Evolutionary conservation across 805 yeast genomes (phyloP).

Genomic region (Lipomyces sp.): DNA sequence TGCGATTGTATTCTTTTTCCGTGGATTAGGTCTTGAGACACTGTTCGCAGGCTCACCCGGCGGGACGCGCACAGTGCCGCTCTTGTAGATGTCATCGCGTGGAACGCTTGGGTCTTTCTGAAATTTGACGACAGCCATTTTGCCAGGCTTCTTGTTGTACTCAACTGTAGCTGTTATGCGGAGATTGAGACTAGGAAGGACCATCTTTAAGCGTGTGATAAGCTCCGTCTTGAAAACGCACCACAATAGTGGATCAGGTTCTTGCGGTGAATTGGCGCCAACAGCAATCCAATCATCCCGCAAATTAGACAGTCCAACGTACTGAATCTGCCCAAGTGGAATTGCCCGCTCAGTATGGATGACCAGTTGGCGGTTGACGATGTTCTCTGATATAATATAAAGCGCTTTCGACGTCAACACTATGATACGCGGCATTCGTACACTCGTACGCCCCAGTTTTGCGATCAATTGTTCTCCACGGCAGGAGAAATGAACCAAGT

Average conservation of each 20-base stretch:
- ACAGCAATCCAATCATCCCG: slow-evolving; percentile 95
- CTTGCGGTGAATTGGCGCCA: slow-evolving; percentile 54
- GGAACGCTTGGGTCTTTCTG: slow-evolving; percentile 69
- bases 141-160: slow-evolving; percentile 91
- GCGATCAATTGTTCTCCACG: slow-evolving; percentile 81
- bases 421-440: slow-evolving; percentile 72
- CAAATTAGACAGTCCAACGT: slow-evolving; percentile 68
- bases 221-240: slow-evolving; percentile 89
- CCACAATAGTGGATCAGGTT: slow-evolving; percentile 81
- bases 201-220: slow-evolving; percentile 68
- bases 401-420: slow-evolving; percentile 67
- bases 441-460: slow-evolving; percentile 91
- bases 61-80: slow-evolving; percentile 81
- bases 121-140: slow-evolving; percentile 72
- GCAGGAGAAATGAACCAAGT: slow-evolving; percentile 72
- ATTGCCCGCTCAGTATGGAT: slow-evolving; percentile 68
- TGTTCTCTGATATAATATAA: slow-evolving; percentile 72
- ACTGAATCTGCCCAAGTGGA: slow-evolving; percentile 61
- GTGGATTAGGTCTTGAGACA: slow-evolving; percentile 75
- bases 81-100: slow-evolving; percentile 78
- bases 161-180: slow-evolving; percentile 71
- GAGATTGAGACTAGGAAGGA: slow-evolving; percentile 63
- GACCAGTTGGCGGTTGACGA: slow-evolving; percentile 63
- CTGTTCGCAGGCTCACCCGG: slow-evolving; percentile 78
- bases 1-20: slow-evolving; percentile 49